A percentile compares a stretch with the other conserved stretches of the same genome.
Evolutionary conservation across 306 rosid genomes (phyloP).

Genomic region (Mucuna pruriens): DNA sequence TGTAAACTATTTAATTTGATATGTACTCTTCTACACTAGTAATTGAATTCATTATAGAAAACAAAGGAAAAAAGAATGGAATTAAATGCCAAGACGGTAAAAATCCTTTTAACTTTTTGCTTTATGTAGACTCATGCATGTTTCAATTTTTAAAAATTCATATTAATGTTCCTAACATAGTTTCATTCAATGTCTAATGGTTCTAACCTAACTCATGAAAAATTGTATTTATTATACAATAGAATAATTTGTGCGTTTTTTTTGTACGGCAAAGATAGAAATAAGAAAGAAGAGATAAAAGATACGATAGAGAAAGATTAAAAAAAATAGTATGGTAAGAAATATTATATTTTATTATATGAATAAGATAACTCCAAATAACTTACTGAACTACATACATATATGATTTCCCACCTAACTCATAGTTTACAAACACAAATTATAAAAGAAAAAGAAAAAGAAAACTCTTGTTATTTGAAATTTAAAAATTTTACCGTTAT

Average conservation of each 20-base stretch:
- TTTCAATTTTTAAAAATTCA: neutral
- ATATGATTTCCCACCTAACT: neutral
- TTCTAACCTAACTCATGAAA: neutral
- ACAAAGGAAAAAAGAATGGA: neutral
- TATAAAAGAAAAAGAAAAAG: too few species aligned
- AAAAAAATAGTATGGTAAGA: neutral
- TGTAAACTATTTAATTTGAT: neutral
- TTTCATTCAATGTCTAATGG: too few species aligned
- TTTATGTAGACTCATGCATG: neutral
- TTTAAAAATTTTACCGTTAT: neutral
- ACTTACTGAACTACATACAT: neutral
- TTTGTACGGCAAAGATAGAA: neutral
- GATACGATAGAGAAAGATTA: neutral
- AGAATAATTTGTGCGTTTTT: neutral
- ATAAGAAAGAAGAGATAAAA: neutral
- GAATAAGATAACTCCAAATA: neutral
- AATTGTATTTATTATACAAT: neutral
- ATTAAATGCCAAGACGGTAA: neutral
- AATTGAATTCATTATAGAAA: neutral
- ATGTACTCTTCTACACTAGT: neutral
- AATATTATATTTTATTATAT: neutral
- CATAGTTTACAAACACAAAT: neutral
- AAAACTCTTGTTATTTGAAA: neutral
- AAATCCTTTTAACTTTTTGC: slow-evolving; percentile 11
- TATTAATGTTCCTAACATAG: neutral